phyloP scores from a whole-genome alignment of 1,139 yeast species.

The Pichia sp. region DNA sequence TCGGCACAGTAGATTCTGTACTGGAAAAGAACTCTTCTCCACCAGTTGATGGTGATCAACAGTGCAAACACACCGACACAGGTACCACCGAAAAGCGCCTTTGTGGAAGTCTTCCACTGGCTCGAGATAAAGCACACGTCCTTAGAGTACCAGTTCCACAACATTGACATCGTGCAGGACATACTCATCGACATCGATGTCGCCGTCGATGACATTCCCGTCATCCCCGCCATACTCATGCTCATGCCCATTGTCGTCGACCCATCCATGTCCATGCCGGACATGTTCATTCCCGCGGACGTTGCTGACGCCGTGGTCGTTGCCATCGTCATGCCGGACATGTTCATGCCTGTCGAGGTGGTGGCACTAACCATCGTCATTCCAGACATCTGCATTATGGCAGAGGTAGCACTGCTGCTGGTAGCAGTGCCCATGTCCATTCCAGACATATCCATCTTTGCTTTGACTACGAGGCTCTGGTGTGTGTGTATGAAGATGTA shows the following conservation, averaged over 20 bases:
- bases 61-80: slow-evolving; percentile 61
- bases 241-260: slow-evolving; percentile 2
- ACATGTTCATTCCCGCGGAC: slow-evolving; percentile 8
- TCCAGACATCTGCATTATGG: background rate
- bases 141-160: slow-evolving; percentile 57
- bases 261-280: slow-evolving; percentile 4
- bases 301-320: slow-evolving; percentile 10
- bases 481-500: no score
- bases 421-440: background rate
- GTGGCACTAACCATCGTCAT: background rate
- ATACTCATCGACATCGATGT: slow-evolving; percentile 6
- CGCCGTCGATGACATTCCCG: background rate
- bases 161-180: slow-evolving; percentile 35
- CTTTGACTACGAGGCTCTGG: no score
- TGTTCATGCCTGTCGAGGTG: background rate
- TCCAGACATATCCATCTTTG: slow-evolving; percentile 5
- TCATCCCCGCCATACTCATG: slow-evolving; percentile 8
- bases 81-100: slow-evolving; percentile 63
- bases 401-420: background rate
- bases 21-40: slow-evolving; percentile 52
- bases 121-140: slow-evolving; percentile 60
- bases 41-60: slow-evolving; percentile 53
- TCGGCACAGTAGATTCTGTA: slow-evolving; percentile 42
- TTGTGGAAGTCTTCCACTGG: slow-evolving; percentile 57
- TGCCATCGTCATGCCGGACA: background rate